phyloP scores from a whole-genome alignment of 768 basidiomycete genomes.

The Xanthoconium stramineum region DNA sequence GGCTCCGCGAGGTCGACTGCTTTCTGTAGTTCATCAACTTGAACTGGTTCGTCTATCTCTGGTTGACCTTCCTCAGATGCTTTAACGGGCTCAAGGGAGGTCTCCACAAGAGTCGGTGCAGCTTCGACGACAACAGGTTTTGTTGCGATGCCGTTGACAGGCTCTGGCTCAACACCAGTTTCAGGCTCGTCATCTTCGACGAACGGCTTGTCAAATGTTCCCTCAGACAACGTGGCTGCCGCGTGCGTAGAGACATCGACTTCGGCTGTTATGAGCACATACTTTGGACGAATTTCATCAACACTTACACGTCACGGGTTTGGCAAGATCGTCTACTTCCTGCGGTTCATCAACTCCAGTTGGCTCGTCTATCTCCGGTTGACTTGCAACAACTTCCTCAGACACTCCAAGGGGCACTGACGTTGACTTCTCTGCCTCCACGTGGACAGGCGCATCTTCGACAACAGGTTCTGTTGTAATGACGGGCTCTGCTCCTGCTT shows the following conservation, averaged over 20 bases:
- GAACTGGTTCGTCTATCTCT: not conserved
- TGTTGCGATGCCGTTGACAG: not conserved
- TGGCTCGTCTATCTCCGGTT: not conserved
- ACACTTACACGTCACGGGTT: conserved; percentile 11
- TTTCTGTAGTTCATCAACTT: not conserved
- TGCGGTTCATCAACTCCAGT: not conserved
- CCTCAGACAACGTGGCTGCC: not conserved
- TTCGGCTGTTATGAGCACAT: not conserved
- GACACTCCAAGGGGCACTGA: not conserved
- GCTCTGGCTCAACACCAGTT: not conserved
- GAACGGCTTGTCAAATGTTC: not conserved
- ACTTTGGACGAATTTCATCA: not conserved
- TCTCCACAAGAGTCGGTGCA: not conserved
- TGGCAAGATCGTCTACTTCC: not conserved
- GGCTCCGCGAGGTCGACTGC: not conserved
- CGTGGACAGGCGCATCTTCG: not conserved
- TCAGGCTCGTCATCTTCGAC: not conserved
- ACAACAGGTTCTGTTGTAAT: not conserved
- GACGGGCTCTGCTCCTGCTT: not conserved
- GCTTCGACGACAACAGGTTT: not conserved
- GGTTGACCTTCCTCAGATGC: not conserved
- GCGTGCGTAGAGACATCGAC: not conserved
- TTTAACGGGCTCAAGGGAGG: not conserved
- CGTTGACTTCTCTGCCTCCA: not conserved
- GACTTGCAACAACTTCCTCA: not conserved